A percentile compares a stretch with the other conserved stretches of the same genome.
Evolutionary conservation across 441 rosid genomes (phyloP).

Genomic region (Gossypium trilobum): DNA sequence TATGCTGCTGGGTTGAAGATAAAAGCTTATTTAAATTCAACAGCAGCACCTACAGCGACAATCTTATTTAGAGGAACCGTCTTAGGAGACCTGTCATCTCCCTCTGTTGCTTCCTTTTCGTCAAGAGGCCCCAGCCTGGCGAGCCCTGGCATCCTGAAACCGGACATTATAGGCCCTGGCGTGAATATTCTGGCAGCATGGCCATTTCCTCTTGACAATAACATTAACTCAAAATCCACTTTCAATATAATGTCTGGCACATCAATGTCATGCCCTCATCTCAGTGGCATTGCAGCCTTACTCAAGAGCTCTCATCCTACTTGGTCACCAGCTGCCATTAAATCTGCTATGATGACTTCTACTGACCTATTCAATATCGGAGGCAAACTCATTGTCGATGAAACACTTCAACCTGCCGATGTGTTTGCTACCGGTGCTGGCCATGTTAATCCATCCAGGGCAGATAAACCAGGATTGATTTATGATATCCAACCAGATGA

Average conservation of each 20-base stretch:
- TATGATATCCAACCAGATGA: slow-evolving; percentile 42
- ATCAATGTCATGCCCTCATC: slow-evolving; percentile 39
- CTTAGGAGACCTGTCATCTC: slow-evolving; percentile 27
- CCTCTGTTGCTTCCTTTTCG: slow-evolving; percentile 35
- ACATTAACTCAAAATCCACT: slow-evolving; percentile 20
- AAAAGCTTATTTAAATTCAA: slow-evolving; percentile 38
- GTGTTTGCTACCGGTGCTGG: slow-evolving; percentile 40
- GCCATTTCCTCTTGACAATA: slow-evolving; percentile 31
- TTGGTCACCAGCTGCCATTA: slow-evolving; percentile 34
- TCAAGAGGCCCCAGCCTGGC: slow-evolving; percentile 39
- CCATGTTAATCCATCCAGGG: slow-evolving; percentile 37
- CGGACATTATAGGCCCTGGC: slow-evolving; percentile 38
- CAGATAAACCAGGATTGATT: slow-evolving; percentile 37
- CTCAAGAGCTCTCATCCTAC: slow-evolving; percentile 30
- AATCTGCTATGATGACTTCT: slow-evolving; percentile 33
- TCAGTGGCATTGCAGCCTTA: slow-evolving; percentile 28
- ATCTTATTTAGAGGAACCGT: slow-evolving; percentile 37
- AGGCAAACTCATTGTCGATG: slow-evolving; percentile 25
- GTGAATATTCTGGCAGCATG: slow-evolving; percentile 43
- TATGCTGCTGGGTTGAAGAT: slow-evolving; percentile 30
- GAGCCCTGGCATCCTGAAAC: slow-evolving; percentile 42
- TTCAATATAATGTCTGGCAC: slow-evolving; percentile 31
- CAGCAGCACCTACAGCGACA: slow-evolving; percentile 25
- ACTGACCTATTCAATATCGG: slow-evolving; percentile 21
- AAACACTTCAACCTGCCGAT: slow-evolving; percentile 24